These are phyloP conservation scores for Tylopilus balloui DNA, from an alignment of 768 basidiomycete genomes.

Conservation along the genomic window DNA sequence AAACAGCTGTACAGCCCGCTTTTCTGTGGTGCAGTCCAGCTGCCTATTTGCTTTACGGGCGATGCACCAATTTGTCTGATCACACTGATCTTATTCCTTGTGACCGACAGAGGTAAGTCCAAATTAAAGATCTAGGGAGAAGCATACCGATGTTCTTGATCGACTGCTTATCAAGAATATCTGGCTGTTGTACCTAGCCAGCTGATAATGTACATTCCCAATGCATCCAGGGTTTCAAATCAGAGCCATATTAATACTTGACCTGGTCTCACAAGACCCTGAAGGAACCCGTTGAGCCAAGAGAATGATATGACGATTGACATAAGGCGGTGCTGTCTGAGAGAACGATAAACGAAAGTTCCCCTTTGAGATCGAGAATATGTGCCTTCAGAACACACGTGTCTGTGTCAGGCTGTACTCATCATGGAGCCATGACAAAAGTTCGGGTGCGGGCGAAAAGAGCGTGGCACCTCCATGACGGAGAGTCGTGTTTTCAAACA, in stretches of 20 bases:
- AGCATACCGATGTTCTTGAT: not conserved
- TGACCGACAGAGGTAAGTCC: not conserved
- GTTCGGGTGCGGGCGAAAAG: conserved; percentile 1
- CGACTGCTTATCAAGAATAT: not conserved
- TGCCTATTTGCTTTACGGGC: conserved; percentile 1
- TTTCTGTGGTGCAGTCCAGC: not conserved
- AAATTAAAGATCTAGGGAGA: not conserved
- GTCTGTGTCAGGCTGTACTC: not conserved
- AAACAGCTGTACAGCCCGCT: conserved; percentile 9
- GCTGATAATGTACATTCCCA: not conserved
- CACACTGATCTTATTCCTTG: not conserved
- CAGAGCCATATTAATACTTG: not conserved
- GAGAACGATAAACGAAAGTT: not conserved
- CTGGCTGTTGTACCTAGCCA: not conserved
- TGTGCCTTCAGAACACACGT: not conserved
- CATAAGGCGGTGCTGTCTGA: not conserved
- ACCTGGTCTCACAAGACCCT: not conserved
- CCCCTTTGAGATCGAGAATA: not conserved
- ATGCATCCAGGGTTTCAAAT: not conserved
- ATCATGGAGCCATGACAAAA: not conserved
- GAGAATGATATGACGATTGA: not conserved
- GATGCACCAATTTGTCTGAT: conserved; percentile 2
- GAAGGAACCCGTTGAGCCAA: not conserved
- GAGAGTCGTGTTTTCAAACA: conserved; percentile 7
- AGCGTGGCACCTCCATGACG: conserved; percentile 7